phyloP scores from a whole-genome alignment of 1,284 basidiomycete genomes.

The Pterulicium gracile region DNA sequence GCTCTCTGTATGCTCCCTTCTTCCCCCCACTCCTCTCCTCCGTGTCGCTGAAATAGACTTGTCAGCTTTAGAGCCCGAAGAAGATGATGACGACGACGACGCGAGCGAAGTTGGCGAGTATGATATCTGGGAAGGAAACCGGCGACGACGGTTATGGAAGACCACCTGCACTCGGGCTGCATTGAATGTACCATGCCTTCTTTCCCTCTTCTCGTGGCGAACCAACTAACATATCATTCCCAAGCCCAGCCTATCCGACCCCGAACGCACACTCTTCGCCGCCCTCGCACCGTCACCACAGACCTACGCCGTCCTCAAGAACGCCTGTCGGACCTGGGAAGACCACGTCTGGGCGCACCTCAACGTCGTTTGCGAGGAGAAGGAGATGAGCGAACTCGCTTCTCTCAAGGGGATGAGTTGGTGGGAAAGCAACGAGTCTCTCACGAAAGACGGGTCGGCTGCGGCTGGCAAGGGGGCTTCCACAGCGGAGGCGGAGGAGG shows the following conservation, averaged over 20 bases:
- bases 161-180: slow-evolving; percentile 71
- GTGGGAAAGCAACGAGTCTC: slow-evolving; percentile 46
- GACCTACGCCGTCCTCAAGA: slow-evolving; percentile 68
- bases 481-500: slow-evolving; percentile 36
- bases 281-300: slow-evolving; percentile 71
- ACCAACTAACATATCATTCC: slow-evolving; percentile 2
- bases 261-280: slow-evolving; percentile 82
- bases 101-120: not conserved
- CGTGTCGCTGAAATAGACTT: slow-evolving; percentile 22
- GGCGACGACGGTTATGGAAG: slow-evolving; percentile 76
- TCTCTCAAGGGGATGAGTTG: slow-evolving; percentile 41
- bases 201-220: not conserved
- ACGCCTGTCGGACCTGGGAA: slow-evolving; percentile 84
- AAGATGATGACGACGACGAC: not conserved
- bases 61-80: not conserved
- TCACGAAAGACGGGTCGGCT: slow-evolving; percentile 25
- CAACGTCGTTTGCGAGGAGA: slow-evolving; percentile 77
- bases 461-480: slow-evolving; percentile 19
- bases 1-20: slow-evolving; percentile 39
- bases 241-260: slow-evolving; percentile 57
- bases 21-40: not conserved
- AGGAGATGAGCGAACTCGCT: slow-evolving; percentile 51
- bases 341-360: slow-evolving; percentile 93
- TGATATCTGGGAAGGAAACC: slow-evolving; percentile 63
- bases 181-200: slow-evolving; percentile 44